Evolutionary conservation across 2,329 filamentous ascomycete species (phyloP).

Genomic region (Penicillium verrucosum): DNA sequence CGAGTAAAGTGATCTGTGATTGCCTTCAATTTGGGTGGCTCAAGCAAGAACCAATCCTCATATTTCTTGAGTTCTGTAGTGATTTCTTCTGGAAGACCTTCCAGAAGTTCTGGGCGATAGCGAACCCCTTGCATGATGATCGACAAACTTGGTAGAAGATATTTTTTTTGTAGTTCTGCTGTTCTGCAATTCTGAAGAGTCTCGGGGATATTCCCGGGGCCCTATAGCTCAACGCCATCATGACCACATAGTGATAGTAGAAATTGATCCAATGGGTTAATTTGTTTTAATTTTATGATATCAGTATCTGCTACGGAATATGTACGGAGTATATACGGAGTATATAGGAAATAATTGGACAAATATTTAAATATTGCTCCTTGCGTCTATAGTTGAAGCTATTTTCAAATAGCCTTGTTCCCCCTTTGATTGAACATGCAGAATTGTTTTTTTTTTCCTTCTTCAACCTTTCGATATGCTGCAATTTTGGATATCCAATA

Average conservation of each 20-base stretch:
- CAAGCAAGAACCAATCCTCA: conserved; percentile 73
- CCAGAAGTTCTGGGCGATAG: conserved; percentile 18
- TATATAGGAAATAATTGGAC: neutral
- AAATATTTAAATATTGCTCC: neutral
- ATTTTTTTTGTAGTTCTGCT: neutral
- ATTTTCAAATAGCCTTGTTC: conserved; percentile 1
- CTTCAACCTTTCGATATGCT: neutral
- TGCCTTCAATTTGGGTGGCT: conserved; percentile 69
- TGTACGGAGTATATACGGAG: neutral
- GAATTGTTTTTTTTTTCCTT: neutral
- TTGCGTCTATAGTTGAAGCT: conserved; percentile 2
- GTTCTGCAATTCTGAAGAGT: neutral
- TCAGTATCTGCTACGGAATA: neutral
- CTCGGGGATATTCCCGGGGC: neutral
- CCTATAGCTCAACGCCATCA: conserved; percentile 15
- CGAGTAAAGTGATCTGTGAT: conserved; percentile 82
- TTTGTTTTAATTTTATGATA: neutral
- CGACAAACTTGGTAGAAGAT: neutral
- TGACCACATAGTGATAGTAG: conserved; percentile 18
- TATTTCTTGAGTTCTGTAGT: conserved; percentile 69
- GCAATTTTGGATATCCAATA: neutral
- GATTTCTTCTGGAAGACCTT: conserved; percentile 65
- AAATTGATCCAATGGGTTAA: neutral
- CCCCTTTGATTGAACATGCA: neutral
- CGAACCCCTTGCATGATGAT: conserved; percentile 14